Evolutionary conservation across 257 asterid species (phyloP), one percentile per base, ranked within the genome.

Genomic region (Linderniella brevidens): DNA sequence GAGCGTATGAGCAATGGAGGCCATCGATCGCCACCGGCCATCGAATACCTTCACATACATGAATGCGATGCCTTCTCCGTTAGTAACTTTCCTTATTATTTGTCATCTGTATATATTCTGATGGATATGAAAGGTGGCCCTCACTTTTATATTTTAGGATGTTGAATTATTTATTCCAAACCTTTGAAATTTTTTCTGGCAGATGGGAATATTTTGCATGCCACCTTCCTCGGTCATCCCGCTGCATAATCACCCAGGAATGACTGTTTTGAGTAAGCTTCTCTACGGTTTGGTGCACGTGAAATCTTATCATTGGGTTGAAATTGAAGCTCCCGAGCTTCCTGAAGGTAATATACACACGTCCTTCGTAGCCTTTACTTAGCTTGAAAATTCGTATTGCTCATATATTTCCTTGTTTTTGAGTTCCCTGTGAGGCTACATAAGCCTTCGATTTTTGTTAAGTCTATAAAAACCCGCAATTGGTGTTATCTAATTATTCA

Each of bases 191-290:
- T n/a, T n/a, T n/a, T n/a, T n/a, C 55, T 56, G 57, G 60, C 93
- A 88, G 98, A 84, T 88, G 77, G 95, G 98, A 54, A 88, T 88
- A 66, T 88, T 88, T 67, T 68, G 76, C 65, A 80, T 88, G 96
- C 98, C 98, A 40, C 73, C 96, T 11, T 11, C 5, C 46, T 4
- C 16, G 4, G 63, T 68, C n/a, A 68, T 68, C 52, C 75, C 75
- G 9, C 68, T 68, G 16, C 75, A 68, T 49, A 61, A 68, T 41
- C 75, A 68, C 43, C 75, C 75, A 4, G 58, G 45, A 17, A 68
- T 68, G 75, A 68, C 75, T 6, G 75, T 68, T 5, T 17, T 68
- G 20, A 19, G 62, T 59, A 68, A 68, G 62, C 64, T 68, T 43
- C 62, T 68, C 9, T 11, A 46, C 1, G 75, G 75, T 5, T 37